Base-by-base conservation (phyloP, 805 yeast species). In the Sugiyamaella mastotermitis region DNA sequence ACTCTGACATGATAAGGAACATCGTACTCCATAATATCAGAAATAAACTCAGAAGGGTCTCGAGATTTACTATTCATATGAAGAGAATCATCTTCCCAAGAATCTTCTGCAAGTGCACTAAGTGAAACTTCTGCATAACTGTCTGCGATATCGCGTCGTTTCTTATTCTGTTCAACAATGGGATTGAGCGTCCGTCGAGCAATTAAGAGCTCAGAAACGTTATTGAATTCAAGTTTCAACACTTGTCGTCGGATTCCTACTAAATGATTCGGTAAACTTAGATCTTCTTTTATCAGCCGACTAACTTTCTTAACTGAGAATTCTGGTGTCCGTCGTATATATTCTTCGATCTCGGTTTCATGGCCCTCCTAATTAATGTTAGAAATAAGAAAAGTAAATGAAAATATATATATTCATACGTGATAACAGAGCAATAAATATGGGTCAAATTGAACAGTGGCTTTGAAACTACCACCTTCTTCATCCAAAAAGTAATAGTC, bases 1-100 rank as follows among this genome's bases (percentile, higher is more conserved):
- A 92, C 97, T 44, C 99, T 74, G 2, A 88, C 96, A 56, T 88
- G 95, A 53, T 84, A 92, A 0, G 98, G 98, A 3, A 92, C 97
- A 57, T 92, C 99, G 50, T 84, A 87, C 58, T 92, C 99, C 48
- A 90, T 69, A 22, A 92, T 73, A 51, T 90, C 97, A 38, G 78
- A 79, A 11, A 92, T 74, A 33, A 55, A 59, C 32, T 69, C 69
- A 24, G 78, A 66, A 3, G 88, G 82, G 44, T 79, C 83, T 6
- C 57, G 55, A 10, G 53, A 32, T 24, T 18, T 22, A 16, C 32
- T 13, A 3, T n/a, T 14, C 7, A 34, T 27, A n/a, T 43, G 17
- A 27, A 27, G 14, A 27, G 24, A 20, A 14, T 37, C 40, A 13
- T 19, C 30, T 36, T 34, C 33, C 13, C 41, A 44, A 16, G 21